Evolutionary conservation across 805 yeast genomes (phyloP), one percentile per base, ranked within the genome.

Genomic region (Metschnikowia lachancei): DNA sequence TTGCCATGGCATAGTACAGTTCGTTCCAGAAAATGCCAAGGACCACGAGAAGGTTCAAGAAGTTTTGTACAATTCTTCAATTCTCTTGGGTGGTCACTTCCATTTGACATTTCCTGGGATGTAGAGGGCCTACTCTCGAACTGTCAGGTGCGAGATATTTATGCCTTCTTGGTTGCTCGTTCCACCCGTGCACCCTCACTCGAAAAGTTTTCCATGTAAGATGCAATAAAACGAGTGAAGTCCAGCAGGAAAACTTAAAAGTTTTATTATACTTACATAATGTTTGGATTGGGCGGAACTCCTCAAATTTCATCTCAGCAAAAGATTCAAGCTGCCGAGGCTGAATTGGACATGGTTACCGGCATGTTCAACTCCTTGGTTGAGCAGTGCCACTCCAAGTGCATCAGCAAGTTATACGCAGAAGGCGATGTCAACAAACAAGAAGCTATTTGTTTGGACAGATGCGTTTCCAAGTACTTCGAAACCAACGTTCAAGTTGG

Each of bases 321-420:
- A 66, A 87, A 87, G 66, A 75, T 87, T 51, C 77, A 78, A 61
- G 96, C 96, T 56, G 99, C 99, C 43, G 98, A 92, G 72, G 87
- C 96, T 47, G 99, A 92, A 70, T 78, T 92, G 56, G 99, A 92
- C 67, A 85, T 94, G 83, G 96, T 92, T 58, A 91, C 97, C 33
- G 96, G 94, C 58, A 90, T 92, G 97, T 92, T 92, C 81, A 92
- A 92, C 80, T 57, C 83, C 61, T 75, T 91, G 60, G 95, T 90
- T 19, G 91, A 85, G 60, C 85, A 88, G 57, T 91, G 98, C 66
- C 94, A 91, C 69, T 67, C 72, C 57, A 91, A 91, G 72, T 91
- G 98, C 74, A 85, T 90, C 64, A 76, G 59, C 62, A 74, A 72
- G 53, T 59, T 72, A 43, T 91, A 90, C 72, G 58, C 67, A 43